These are phyloP conservation scores for Gnetum montanum DNA, from an alignment of 75 land plant species.

Conservation along the genomic window DNA sequence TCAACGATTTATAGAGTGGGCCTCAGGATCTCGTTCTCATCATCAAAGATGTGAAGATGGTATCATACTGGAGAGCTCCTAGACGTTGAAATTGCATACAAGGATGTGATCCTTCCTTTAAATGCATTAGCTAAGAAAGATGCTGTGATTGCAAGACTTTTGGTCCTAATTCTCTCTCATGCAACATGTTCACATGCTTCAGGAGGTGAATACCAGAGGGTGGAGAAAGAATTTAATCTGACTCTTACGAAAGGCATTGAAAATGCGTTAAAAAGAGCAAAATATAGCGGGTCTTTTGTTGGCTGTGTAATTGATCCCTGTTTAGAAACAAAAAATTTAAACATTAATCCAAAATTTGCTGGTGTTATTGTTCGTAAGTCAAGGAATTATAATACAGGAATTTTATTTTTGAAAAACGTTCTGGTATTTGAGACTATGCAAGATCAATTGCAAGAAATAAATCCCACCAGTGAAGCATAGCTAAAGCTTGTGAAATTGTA, in stretches of 20 bases:
- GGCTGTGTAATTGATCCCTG: slow-evolving; percentile 24
- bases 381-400: slow-evolving; percentile 35
- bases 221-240: slow-evolving; percentile 15
- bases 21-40: no score
- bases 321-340: slow-evolving; percentile 21
- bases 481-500: slow-evolving; percentile 37
- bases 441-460: slow-evolving; percentile 8
- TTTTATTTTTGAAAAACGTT: slow-evolving; percentile 27
- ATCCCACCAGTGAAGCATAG: slow-evolving; percentile 29
- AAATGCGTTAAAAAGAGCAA: slow-evolving; percentile 22
- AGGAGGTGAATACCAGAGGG: slow-evolving; percentile 2
- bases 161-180: slow-evolving; percentile 18
- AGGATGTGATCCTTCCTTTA: slow-evolving; percentile 32
- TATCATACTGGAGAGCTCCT: slow-evolving; percentile 48
- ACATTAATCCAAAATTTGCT: slow-evolving; percentile 31
- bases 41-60: no score
- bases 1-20: no score
- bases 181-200: slow-evolving; percentile 24
- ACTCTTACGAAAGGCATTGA: slow-evolving; percentile 24
- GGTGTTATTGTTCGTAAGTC: slow-evolving; percentile 34
- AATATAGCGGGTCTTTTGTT: slow-evolving; percentile 25
- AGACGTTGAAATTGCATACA: slow-evolving; percentile 40
- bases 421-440: slow-evolving; percentile 24
- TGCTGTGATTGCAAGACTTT: slow-evolving; percentile 28
- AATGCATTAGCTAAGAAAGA: slow-evolving; percentile 32